Evolutionary conservation across 495 filamentous ascomycete species (phyloP).

Genomic region (Penicillium verhagenii): DNA sequence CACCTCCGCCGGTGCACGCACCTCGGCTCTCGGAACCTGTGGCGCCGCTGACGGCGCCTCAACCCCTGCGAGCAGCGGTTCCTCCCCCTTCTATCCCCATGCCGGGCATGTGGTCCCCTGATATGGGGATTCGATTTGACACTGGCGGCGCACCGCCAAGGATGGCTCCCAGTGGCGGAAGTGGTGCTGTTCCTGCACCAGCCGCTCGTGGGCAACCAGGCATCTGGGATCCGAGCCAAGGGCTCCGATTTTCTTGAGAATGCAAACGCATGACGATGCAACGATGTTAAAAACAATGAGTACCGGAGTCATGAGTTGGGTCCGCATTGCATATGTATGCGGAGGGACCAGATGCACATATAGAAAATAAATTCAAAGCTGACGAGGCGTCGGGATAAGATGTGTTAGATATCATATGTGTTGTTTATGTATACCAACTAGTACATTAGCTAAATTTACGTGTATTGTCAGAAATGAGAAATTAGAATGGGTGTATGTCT

Average conservation of each 20-base stretch:
- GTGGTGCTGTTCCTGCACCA: conserved; percentile 16
- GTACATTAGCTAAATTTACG: no score
- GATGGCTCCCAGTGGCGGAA: conserved; percentile 10
- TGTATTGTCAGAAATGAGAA: no score
- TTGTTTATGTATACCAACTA: no score
- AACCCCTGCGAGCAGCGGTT: conserved; percentile 51
- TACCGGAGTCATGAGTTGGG: not conserved
- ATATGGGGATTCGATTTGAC: conserved; percentile 76
- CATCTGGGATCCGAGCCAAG: conserved; percentile 62
- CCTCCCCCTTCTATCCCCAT: conserved; percentile 53
- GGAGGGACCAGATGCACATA: not conserved
- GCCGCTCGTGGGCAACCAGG: conserved; percentile 15
- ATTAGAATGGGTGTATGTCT: no score
- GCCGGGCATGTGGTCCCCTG: conserved; percentile 72
- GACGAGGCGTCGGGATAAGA: not conserved
- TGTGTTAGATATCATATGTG: not conserved
- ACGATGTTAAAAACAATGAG: not conserved
- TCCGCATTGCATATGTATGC: not conserved
- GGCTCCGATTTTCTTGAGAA: conserved; percentile 40
- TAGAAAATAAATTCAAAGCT: no score
- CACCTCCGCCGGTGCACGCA: conserved; percentile 32
- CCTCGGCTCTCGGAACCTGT: conserved; percentile 14
- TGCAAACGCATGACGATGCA: not conserved
- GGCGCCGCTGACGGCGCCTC: conserved; percentile 53
- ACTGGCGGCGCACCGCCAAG: conserved; percentile 20